Conservation (phyloP, 2,329 filamentous ascomycete species). For the Juglanconis juglandina region DNA sequence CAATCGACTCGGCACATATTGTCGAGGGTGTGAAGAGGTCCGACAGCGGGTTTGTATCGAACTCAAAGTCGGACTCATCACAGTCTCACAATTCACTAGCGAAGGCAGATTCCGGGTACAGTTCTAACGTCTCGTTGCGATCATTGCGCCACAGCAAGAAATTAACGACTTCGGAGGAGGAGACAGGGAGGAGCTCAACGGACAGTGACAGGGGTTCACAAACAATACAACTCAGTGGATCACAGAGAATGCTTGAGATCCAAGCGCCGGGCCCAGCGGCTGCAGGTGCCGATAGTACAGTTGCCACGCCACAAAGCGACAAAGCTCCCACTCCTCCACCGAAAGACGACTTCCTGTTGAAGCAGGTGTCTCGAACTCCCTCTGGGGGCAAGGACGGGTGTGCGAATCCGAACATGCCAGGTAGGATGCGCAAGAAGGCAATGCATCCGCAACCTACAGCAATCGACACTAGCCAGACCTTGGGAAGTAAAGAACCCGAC, state of each 20-base stretch:
- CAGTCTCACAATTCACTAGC: slow-evolving; percentile 42
- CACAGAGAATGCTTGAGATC: slow-evolving; percentile 12
- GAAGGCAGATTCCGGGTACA: slow-evolving; percentile 60
- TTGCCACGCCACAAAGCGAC: slow-evolving; percentile 18
- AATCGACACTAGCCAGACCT: slow-evolving; percentile 19
- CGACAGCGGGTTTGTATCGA: slow-evolving; percentile 50
- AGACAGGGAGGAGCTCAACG: slow-evolving; percentile 17
- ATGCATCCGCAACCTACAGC: slow-evolving; percentile 21
- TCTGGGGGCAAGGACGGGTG: slow-evolving; percentile 2
- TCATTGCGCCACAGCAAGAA: slow-evolving; percentile 43
- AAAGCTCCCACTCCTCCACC: slow-evolving; percentile 30
- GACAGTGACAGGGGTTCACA: slow-evolving; percentile 4
- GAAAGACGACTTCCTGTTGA: slow-evolving; percentile 27
- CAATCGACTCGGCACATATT: slow-evolving; percentile 20
- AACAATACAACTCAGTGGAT: neutral
- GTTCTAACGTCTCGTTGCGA: slow-evolving; percentile 56
- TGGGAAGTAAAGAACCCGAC: slow-evolving; percentile 15
- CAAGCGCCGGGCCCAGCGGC: slow-evolving; percentile 13
- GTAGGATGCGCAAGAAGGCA: slow-evolving; percentile 14
- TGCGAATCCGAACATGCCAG: slow-evolving; percentile 15
- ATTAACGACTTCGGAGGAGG: slow-evolving; percentile 26
- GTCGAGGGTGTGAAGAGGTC: slow-evolving; percentile 30
- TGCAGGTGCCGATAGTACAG: neutral
- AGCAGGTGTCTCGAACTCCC: neutral
- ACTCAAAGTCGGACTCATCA: slow-evolving; percentile 38